phyloP scores from a whole-genome alignment of 495 filamentous ascomycete genomes.

The Penicillium crystallinum region DNA sequence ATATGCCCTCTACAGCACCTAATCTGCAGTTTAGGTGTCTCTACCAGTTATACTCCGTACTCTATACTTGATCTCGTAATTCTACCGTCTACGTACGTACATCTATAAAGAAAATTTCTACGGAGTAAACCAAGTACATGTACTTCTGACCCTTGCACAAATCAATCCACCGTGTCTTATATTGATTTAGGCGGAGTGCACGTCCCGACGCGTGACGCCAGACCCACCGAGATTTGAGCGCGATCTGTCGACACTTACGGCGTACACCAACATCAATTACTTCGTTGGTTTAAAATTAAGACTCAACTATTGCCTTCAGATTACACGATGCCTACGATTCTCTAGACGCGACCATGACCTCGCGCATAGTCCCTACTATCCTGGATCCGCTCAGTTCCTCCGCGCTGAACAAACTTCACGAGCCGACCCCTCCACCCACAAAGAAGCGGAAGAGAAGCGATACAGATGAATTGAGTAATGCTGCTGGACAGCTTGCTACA shows the following conservation, averaged over 20 bases:
- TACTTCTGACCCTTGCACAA: not conserved
- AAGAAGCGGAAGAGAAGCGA: conserved; percentile 34
- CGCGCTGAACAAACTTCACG: conserved; percentile 30
- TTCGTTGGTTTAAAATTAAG: conserved; percentile 1
- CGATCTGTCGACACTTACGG: conserved; percentile 9
- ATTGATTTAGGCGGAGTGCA: conserved; percentile 3
- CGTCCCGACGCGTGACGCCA: conserved; percentile 35
- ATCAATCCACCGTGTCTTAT: not conserved
- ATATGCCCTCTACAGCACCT: not conserved
- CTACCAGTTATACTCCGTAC: too few relatives aligned
- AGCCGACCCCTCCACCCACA: conserved; percentile 18
- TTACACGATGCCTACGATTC: conserved; percentile 16
- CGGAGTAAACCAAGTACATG: too few relatives aligned
- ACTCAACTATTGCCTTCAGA: not conserved
- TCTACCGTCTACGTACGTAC: too few relatives aligned
- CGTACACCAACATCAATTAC: conserved; percentile 10
- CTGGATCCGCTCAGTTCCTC: conserved; percentile 33
- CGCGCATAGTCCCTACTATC: conserved; percentile 25
- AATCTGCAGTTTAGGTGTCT: too few relatives aligned
- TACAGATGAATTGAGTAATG: conserved; percentile 3
- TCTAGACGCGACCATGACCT: conserved; percentile 35
- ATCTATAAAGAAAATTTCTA: too few relatives aligned
- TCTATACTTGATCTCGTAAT: too few relatives aligned
- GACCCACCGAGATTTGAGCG: conserved; percentile 10
- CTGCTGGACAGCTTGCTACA: conserved; percentile 21